Percentiles rank a stretch among this genome's conserved stretches.
Conservation (phyloP, 805 yeast species). For the Limtongia smithiae region DNA sequence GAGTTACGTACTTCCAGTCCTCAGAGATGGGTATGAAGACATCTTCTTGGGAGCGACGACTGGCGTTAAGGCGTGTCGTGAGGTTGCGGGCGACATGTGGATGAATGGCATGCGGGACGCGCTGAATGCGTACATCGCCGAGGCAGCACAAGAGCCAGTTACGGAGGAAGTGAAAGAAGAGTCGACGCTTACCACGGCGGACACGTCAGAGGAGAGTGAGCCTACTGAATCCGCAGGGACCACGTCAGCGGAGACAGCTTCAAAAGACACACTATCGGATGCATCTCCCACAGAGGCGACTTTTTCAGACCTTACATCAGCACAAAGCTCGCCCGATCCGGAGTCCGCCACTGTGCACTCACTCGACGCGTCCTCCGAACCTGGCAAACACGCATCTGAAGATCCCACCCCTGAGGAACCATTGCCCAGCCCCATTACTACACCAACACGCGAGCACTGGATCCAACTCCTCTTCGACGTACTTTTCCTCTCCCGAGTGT, state of each 20-base stretch:
- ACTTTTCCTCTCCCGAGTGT: slow-evolving; percentile 12
- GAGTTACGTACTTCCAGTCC: slow-evolving; percentile 11
- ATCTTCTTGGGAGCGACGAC: slow-evolving; percentile 10
- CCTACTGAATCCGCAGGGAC: background rate
- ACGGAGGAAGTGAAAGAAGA: background rate
- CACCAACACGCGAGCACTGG: slow-evolving; percentile 14
- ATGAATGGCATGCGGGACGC: slow-evolving; percentile 2
- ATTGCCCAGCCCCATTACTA: background rate
- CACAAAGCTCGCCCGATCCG: no score
- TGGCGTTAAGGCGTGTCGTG: slow-evolving; percentile 17
- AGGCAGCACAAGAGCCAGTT: background rate
- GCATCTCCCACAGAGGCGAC: background rate
- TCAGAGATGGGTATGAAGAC: slow-evolving; percentile 14
- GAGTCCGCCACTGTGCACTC: no score
- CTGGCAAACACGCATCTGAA: no score
- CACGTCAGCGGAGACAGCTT: background rate
- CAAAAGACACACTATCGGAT: background rate
- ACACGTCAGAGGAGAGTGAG: background rate
- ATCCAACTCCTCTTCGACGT: slow-evolving; percentile 22
- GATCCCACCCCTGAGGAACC: no score
- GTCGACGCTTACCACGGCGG: background rate
- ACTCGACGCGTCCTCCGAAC: no score
- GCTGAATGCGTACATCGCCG: slow-evolving; percentile 1
- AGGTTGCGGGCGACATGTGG: slow-evolving; percentile 18
- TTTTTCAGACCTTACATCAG: no score